Evolutionary conservation across 306 rosid genomes (phyloP).

Genomic region (Medicago truncatula): DNA sequence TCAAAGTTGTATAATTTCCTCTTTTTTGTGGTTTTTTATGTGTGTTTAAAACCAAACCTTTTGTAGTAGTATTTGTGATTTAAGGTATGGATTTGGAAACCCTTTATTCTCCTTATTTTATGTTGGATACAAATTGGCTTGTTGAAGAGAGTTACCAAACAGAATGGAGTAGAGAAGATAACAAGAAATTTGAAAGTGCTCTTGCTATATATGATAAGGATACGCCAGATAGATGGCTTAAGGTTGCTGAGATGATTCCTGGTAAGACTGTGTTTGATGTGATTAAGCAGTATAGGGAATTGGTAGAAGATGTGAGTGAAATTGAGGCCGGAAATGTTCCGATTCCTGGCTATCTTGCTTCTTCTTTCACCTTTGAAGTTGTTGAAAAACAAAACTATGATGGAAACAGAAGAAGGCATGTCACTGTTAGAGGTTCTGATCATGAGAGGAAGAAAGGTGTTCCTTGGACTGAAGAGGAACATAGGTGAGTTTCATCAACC

Average conservation of each 20-base stretch:
- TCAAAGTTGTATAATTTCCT: constrained; percentile 42
- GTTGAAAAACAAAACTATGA: constrained; percentile 63
- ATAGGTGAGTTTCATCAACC: constrained; percentile 59
- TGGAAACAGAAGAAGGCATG: constrained; percentile 61
- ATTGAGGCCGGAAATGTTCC: constrained; percentile 89
- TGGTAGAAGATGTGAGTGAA: constrained; percentile 80
- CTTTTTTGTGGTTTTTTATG: constrained; percentile 8
- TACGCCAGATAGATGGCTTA: constrained; percentile 78
- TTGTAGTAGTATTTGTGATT: constrained; percentile 26
- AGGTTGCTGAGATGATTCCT: constrained; percentile 82
- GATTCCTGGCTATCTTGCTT: constrained; percentile 68
- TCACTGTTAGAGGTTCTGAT: constrained; percentile 55
- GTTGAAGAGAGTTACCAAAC: constrained; percentile 53
- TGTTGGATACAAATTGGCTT: constrained; percentile 59
- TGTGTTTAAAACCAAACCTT: constrained; percentile 25
- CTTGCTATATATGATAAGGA: constrained; percentile 81
- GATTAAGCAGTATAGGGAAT: constrained; percentile 79
- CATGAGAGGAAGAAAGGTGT: constrained; percentile 85
- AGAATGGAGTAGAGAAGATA: constrained; percentile 91
- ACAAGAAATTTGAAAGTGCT: constrained; percentile 88
- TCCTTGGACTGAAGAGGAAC: constrained; percentile 87
- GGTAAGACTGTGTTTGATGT: constrained; percentile 86
- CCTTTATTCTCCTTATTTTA: constrained; percentile 51
- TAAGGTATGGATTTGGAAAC: constrained; percentile 68
- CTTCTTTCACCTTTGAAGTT: constrained; percentile 71